Base-by-base conservation (phyloP, 495 filamentous ascomycete species). In the Xylaria scruposa region DNA sequence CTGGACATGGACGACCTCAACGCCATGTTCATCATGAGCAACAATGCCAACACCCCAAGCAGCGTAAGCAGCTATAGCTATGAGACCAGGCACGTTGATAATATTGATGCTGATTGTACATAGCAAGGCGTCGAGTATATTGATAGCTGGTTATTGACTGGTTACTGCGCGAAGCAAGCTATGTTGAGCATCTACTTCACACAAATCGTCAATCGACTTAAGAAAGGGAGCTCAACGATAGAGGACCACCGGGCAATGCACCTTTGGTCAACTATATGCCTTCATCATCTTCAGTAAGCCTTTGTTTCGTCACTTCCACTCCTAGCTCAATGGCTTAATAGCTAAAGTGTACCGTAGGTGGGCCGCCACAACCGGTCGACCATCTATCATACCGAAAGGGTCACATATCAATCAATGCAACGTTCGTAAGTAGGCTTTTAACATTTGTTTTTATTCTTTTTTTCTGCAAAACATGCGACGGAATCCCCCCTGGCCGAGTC, bases 111-210 rank as follows among this genome's bases (percentile, higher is more conserved):
- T 76, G n/a, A 76, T 61, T 60, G 21, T 42, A 40, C n/a, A 67
- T 61, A 79, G 78, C 73, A 75, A 47, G 76, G 76, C 15, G 67
- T 63, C n/a, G 78, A 79, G 62, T 79, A 79, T 44, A 70, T 79
- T 31, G 78, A 79, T 47, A 79, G 78, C 47, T 79, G 78, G 78
- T 63, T 79, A 24, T 70, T 79, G 70, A 78, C 72, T 8, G 76
- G 78, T 9, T 78, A 78, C 38, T 79, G 78, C 56, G 78, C 73
- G 0, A 74, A 79, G 61, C 78, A 79, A 65, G 78, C 76, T 1
- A 79, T 79, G 76, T 70, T 79, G 51, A 75, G 76, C 19, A 79
- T 79, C 15, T 75, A 71, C 38, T 79, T 79, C 62, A 76, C 78
- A 0, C 72, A 76, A 65, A 78, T 79, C 38, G 73, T 78, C 47